A percentile compares a stretch with the other conserved stretches of the same genome.
These are phyloP conservation scores for Septoria petroselini DNA, from an alignment of 2,329 filamentous ascomycete species.

Conservation along the genomic window DNA sequence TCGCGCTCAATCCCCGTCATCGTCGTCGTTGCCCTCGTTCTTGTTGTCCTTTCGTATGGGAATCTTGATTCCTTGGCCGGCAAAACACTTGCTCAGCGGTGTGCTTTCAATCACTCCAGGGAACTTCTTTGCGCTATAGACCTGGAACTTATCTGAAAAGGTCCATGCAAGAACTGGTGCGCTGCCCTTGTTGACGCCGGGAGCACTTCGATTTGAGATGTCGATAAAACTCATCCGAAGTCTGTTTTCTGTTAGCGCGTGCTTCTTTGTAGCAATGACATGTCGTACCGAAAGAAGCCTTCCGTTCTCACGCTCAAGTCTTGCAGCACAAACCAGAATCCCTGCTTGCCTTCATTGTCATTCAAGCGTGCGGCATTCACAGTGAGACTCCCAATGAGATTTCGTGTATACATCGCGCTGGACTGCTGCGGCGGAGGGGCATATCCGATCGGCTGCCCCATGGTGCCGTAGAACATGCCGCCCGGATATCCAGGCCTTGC, in stretches of 20 bases:
- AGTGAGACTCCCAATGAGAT: slow-evolving; percentile 86
- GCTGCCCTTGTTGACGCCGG: slow-evolving; percentile 66
- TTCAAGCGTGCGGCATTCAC: slow-evolving; percentile 83
- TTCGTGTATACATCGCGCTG: slow-evolving; percentile 87
- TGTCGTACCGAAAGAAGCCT: slow-evolving; percentile 74
- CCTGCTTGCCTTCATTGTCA: slow-evolving; percentile 74
- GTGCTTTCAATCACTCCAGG: slow-evolving; percentile 96
- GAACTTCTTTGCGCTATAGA: slow-evolving; percentile 97
- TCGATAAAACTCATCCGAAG: slow-evolving; percentile 79
- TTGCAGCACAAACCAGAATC: slow-evolving; percentile 95
- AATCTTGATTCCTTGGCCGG: slow-evolving; percentile 91
- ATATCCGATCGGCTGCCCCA: slow-evolving; percentile 21
- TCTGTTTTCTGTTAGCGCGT: slow-evolving; percentile 37
- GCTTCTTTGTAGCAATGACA: neutral
- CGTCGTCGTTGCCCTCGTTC: slow-evolving; percentile 46
- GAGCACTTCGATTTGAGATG: slow-evolving; percentile 54
- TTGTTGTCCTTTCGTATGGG: slow-evolving; percentile 81
- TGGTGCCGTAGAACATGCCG: slow-evolving; percentile 24
- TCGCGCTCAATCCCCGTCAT: slow-evolving; percentile 34
- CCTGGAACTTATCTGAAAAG: slow-evolving; percentile 86
- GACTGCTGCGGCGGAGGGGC: slow-evolving; percentile 44
- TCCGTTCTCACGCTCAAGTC: slow-evolving; percentile 93
- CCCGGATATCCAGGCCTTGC: slow-evolving; percentile 19
- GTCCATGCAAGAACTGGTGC: slow-evolving; percentile 79
- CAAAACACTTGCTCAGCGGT: slow-evolving; percentile 84